Evolutionary conservation across 2,329 filamentous ascomycete species (phyloP).

Genomic region (Fusarium nodosum): DNA sequence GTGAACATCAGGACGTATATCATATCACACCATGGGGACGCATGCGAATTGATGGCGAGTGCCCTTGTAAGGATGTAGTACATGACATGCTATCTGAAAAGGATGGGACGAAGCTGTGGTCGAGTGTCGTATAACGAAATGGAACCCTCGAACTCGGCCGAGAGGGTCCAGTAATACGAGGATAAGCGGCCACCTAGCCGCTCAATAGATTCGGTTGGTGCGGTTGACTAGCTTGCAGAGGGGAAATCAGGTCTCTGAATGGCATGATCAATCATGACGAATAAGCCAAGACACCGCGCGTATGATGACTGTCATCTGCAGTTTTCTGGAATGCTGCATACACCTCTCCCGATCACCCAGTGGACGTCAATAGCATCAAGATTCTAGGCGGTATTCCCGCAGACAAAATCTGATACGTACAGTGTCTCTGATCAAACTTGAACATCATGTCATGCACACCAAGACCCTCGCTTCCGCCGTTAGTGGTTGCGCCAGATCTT

Average conservation of each 20-base stretch:
- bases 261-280: constrained; percentile 17
- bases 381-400: constrained; percentile 7
- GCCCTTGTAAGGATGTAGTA: constrained; percentile 49
- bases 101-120: constrained; percentile 44
- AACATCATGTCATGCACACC: background rate
- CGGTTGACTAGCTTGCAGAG: background rate
- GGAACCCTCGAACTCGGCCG: constrained; percentile 19
- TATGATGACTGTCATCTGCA: constrained; percentile 4
- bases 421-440: background rate
- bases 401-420: constrained; percentile 14
- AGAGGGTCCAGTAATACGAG: constrained; percentile 24
- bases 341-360: constrained; percentile 21
- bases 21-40: constrained; percentile 48
- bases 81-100: constrained; percentile 45
- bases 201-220: background rate
- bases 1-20: constrained; percentile 52
- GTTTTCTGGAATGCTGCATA: constrained; percentile 17
- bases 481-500: constrained; percentile 29
- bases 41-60: constrained; percentile 36
- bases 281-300: background rate
- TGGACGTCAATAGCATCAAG: background rate
- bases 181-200: constrained; percentile 1
- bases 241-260: background rate
- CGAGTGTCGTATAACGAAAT: constrained; percentile 22
- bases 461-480: constrained; percentile 24